A percentile compares a stretch with the other conserved stretches of the same genome.
Conservation (phyloP, 2,329 filamentous ascomycete species). For the Phyllosticta paracitricarpa region DNA sequence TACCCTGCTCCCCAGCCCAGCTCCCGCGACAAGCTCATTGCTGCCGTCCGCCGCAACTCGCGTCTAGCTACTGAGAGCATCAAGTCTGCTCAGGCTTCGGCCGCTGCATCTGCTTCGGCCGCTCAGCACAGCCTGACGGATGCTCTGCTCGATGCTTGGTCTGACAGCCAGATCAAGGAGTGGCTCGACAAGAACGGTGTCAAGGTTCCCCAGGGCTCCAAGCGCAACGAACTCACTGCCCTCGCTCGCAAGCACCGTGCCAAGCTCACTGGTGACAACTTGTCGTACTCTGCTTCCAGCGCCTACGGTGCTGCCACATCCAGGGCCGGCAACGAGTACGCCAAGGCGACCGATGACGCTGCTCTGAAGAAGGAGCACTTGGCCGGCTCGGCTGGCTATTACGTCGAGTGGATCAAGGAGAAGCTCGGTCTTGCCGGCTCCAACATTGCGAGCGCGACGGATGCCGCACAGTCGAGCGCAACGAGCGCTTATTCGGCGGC, state of each 20-base stretch:
- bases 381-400: constrained; percentile 39
- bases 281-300: constrained; percentile 29
- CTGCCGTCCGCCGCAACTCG: constrained; percentile 81
- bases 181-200: constrained; percentile 89
- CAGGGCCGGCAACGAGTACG: constrained; percentile 62
- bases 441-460: constrained; percentile 17
- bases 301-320: constrained; percentile 37
- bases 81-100: constrained; percentile 46
- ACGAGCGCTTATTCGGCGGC: constrained; percentile 19
- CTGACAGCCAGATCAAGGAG: constrained; percentile 79
- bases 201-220: constrained; percentile 82
- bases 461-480: constrained; percentile 17
- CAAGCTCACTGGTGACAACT: constrained; percentile 57
- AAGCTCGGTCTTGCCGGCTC: constrained; percentile 36
- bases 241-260: constrained; percentile 82
- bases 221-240: constrained; percentile 77
- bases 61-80: constrained; percentile 63
- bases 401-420: constrained; percentile 34
- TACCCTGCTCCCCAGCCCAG: constrained; percentile 77
- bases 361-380: constrained; percentile 52
- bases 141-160: constrained; percentile 80
- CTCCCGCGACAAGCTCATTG: constrained; percentile 78
- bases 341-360: constrained; percentile 63
- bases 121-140: constrained; percentile 71
- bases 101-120: constrained; percentile 44